phyloP scores from a whole-genome alignment of 345 rosid species.

The Syzygium grande region DNA sequence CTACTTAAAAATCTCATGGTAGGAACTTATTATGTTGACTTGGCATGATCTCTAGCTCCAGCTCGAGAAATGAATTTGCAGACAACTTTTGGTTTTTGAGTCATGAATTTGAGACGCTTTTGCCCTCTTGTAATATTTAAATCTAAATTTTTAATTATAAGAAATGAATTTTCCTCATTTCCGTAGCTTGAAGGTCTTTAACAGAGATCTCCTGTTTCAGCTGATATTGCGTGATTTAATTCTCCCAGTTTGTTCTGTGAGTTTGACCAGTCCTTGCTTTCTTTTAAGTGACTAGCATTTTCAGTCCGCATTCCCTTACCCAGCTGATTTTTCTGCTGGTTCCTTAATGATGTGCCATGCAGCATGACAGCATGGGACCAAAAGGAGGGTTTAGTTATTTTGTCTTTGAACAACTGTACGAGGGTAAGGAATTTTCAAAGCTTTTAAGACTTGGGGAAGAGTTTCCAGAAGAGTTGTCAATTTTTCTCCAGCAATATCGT shows the following conservation, averaged over 20 bases:
- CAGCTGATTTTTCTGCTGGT: neutral
- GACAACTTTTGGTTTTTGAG: neutral
- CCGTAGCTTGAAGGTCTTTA: neutral
- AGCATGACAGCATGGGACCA: constrained; percentile 89
- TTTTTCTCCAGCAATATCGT: constrained; percentile 58
- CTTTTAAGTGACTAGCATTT: neutral
- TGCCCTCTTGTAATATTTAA: neutral
- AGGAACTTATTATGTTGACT: constrained; percentile 8
- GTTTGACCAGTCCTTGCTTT: neutral
- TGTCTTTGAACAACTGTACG: constrained; percentile 67
- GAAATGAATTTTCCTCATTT: neutral
- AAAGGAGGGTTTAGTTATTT: constrained; percentile 88
- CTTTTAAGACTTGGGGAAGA: constrained; percentile 95
- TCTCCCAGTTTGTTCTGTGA: neutral
- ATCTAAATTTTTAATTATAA: neutral
- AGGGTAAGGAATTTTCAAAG: constrained; percentile 62
- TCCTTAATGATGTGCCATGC: constrained; percentile 8
- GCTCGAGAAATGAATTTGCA: neutral
- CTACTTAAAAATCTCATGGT: constrained; percentile 87
- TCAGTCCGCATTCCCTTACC: neutral
- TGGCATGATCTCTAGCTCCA: constrained; percentile 1
- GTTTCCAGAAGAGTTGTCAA: constrained; percentile 65
- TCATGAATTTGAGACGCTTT: neutral
- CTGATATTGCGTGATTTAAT: neutral
- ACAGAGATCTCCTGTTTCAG: neutral